phyloP scores from a whole-genome alignment of 495 filamentous ascomycete genomes.

The Podospora bellae-mahoneyi region DNA sequence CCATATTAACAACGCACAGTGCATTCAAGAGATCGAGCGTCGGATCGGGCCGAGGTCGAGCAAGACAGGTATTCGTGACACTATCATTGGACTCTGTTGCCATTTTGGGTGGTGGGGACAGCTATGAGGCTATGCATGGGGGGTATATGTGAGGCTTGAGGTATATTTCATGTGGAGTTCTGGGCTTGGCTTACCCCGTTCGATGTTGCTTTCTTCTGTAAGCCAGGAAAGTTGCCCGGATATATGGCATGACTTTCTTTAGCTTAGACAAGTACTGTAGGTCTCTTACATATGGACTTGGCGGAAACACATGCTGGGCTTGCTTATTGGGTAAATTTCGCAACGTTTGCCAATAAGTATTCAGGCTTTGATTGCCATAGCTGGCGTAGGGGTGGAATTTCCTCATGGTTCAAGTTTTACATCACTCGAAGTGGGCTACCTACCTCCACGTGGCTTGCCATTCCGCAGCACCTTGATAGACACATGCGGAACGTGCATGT shows the following conservation, averaged over 20 bases:
- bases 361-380: too few species aligned
- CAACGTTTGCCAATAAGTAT: too few species aligned
- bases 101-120: neutral
- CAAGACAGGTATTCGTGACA: neutral
- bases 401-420: too few species aligned
- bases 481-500: neutral
- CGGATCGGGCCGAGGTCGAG: neutral
- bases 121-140: neutral
- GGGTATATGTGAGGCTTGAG: neutral
- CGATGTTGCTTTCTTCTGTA: too few species aligned
- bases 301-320: too few species aligned
- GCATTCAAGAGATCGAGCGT: neutral
- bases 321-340: too few species aligned
- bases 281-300: too few species aligned
- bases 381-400: too few species aligned
- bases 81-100: neutral
- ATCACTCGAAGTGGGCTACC: neutral
- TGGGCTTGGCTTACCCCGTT: too few species aligned
- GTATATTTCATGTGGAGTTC: neutral
- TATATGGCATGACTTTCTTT: too few species aligned
- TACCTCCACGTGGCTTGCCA: neutral
- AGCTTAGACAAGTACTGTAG: too few species aligned
- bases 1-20: neutral
- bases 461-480: neutral
- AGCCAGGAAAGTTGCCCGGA: too few species aligned